Base-by-base conservation (phyloP, 805 yeast species). In the Kazachstania taianensis region DNA sequence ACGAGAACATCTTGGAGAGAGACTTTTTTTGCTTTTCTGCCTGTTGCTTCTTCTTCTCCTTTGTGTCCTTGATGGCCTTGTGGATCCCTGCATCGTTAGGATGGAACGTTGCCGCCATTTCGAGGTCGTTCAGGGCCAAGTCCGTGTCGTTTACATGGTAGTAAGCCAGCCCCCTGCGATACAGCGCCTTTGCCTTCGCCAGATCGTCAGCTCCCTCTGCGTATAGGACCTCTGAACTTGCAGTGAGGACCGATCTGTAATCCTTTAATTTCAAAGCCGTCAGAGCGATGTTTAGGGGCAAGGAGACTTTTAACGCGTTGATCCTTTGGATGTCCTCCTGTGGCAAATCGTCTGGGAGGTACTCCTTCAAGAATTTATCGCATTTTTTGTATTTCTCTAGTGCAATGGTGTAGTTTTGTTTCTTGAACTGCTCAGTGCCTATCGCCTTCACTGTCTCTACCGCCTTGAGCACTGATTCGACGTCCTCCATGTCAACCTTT, bases 101-200 rank as follows among this genome's bases (percentile, higher is more conserved):
- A 23, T 78, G 72, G 27, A 71, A 58, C 38, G 66, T 60, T 18
- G 73, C 59, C 0, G 96, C 96, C 41, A 67, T 64, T 44, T 75
- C 72, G 39, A 86, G 69, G 41, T 78, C 80, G 9, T 56, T 60
- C 34, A 79, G 62, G 0, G 95, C 94, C 39, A 66, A 70, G 20
- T 79, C 89, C 36, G 75, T 78, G 51, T 82, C 78, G 51, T 79
- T 79, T 16, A 68, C 62, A 7, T 70, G 59, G 41, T 73, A 59
- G 49, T 75, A 70, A 1, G 92, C 95, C 52, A 71, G 63, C 25
- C 94, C 96, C 57, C 89, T 77, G 57, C 97, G 78, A 65, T 78
- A 87, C 30, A 73, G 63, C 0, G 96, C 96, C 65, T 87, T 87
- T 13, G 94, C 84, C 55, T 71, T 72, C 16, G 85, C 75, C 42